phyloP scores from a whole-genome alignment of 1,284 basidiomycete species.

The Pterulicium gracile region DNA sequence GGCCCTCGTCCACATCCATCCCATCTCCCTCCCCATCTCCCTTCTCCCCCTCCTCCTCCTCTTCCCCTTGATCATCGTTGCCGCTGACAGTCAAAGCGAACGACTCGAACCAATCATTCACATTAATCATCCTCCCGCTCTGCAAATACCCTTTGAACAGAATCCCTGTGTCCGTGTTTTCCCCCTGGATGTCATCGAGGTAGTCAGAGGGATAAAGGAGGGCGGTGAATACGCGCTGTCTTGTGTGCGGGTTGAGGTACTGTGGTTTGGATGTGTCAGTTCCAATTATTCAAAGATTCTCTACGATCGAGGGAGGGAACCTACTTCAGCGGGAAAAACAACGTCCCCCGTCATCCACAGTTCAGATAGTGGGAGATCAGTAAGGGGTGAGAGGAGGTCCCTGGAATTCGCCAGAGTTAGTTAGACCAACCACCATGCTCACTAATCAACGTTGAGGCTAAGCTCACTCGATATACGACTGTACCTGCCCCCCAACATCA shows the following conservation, averaged over 20 bases:
- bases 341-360: slow-evolving; percentile 59
- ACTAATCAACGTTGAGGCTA: too few species aligned
- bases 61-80: slow-evolving; percentile 7
- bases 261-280: slow-evolving; percentile 16
- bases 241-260: slow-evolving; percentile 61
- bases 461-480: too few species aligned
- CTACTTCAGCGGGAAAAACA: slow-evolving; percentile 55
- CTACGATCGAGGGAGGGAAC: slow-evolving; percentile 10
- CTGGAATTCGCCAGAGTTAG: slow-evolving; percentile 8
- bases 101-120: slow-evolving; percentile 73
- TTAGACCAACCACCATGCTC: too few species aligned
- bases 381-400: slow-evolving; percentile 23
- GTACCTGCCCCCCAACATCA: too few species aligned
- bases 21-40: slow-evolving; percentile 13
- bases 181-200: slow-evolving; percentile 6
- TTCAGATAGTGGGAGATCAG: slow-evolving; percentile 11
- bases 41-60: slow-evolving; percentile 10
- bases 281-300: too few species aligned
- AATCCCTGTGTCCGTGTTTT: slow-evolving; percentile 49
- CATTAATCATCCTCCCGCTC: slow-evolving; percentile 68
- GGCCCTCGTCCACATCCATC: slow-evolving; percentile 11
- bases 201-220: slow-evolving; percentile 51
- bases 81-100: slow-evolving; percentile 28
- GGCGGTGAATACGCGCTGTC: slow-evolving; percentile 46
- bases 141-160: slow-evolving; percentile 67